A percentile compares a stretch with the other conserved stretches of the same genome.
These are phyloP conservation scores for Solanum chaucha DNA, from an alignment of 257 asterid species.

Conservation along the genomic window DNA sequence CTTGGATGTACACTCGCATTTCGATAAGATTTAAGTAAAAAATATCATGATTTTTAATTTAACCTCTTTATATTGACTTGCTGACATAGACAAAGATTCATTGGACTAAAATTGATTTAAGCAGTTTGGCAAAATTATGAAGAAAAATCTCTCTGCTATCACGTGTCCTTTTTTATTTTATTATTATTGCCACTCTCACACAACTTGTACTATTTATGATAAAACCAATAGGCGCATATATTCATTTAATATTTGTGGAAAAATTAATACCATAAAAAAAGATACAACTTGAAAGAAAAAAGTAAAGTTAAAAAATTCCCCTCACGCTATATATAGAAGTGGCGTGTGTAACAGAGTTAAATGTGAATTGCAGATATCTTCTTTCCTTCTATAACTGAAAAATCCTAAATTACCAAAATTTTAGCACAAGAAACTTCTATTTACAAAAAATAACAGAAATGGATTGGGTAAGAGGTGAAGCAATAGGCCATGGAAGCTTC, in stretches of 20 bases:
- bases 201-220: neutral
- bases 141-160: conserved; percentile 28
- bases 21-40: neutral
- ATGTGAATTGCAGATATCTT: neutral
- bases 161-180: conserved; percentile 48
- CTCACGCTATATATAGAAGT: conserved; percentile 22
- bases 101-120: neutral
- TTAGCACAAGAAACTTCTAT: neutral
- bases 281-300: neutral
- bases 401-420: neutral
- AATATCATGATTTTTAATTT: neutral
- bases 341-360: neutral
- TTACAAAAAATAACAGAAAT: conserved; percentile 5
- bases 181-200: neutral
- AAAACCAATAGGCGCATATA: neutral
- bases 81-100: neutral
- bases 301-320: neutral
- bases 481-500: conserved; percentile 70
- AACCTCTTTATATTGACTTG: neutral
- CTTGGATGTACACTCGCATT: neutral
- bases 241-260: conserved; percentile 17
- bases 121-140: conserved; percentile 7
- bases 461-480: conserved; percentile 80
- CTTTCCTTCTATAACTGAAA: neutral
- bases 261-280: neutral